These are phyloP conservation scores for Saccharomycopsis sp. DNA, from an alignment of 805 yeast species.

Conservation along the genomic window DNA sequence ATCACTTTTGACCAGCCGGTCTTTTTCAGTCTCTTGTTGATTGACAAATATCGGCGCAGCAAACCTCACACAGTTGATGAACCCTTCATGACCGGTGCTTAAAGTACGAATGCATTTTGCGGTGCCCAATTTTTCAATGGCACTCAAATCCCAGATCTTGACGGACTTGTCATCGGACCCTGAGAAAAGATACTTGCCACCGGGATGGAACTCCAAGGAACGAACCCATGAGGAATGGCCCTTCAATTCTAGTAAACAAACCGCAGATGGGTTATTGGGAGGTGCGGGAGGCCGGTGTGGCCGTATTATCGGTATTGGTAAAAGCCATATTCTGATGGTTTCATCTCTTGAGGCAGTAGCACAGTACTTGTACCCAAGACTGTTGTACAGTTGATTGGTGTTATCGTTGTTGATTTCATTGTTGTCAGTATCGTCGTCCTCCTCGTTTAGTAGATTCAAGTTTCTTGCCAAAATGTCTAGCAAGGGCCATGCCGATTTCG, in stretches of 20 bases:
- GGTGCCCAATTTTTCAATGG: conserved; percentile 26
- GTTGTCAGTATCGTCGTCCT: conserved; percentile 22
- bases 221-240: conserved; percentile 90
- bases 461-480: conserved; percentile 38
- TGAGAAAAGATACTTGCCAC: conserved; percentile 58
- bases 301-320: conserved; percentile 56
- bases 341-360: conserved; percentile 79
- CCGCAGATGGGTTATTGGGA: conserved; percentile 51
- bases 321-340: conserved; percentile 61
- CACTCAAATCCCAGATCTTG: conserved; percentile 65
- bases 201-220: conserved; percentile 61
- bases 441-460: conserved; percentile 22
- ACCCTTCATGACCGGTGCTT: conserved; percentile 60
- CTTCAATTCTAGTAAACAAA: conserved; percentile 42
- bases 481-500: conserved; percentile 37
- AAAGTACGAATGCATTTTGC: conserved; percentile 43
- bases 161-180: conserved; percentile 75
- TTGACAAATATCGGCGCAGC: conserved; percentile 33
- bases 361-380: conserved; percentile 59
- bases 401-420: conserved; percentile 20
- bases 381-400: conserved; percentile 25
- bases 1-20: too few relatives aligned
- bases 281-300: conserved; percentile 52
- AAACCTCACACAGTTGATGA: conserved; percentile 54
- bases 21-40: conserved; percentile 15